phyloP scores from a whole-genome alignment of 306 rosid genomes.

The cucumber (Cucumis sativus) region DNA sequence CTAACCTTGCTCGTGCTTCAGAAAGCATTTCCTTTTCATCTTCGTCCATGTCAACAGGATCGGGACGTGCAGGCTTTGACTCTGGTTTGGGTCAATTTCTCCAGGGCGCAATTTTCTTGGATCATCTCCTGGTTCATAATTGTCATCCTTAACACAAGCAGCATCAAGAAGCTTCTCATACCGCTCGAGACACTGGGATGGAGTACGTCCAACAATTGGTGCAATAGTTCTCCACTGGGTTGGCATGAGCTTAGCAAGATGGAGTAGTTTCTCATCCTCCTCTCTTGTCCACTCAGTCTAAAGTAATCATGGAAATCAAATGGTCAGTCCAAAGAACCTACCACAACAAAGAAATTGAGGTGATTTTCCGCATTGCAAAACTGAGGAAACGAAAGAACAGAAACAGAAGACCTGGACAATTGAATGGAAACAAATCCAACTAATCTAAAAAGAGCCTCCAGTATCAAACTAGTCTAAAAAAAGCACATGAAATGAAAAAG shows the following conservation, averaged over 20 bases:
- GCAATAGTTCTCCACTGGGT: slow-evolving; percentile 97
- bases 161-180: slow-evolving; percentile 92
- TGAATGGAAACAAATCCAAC: background rate
- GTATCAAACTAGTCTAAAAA: background rate
- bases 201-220: slow-evolving; percentile 87
- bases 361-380: background rate
- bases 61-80: slow-evolving; percentile 92
- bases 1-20: slow-evolving; percentile 90
- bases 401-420: background rate
- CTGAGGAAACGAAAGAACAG: background rate
- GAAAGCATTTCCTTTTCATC: slow-evolving; percentile 99
- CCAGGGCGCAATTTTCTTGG: slow-evolving; percentile 89
- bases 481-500: background rate
- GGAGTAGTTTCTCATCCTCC: slow-evolving; percentile 89
- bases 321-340: slow-evolving; percentile 6
- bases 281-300: slow-evolving; percentile 96
- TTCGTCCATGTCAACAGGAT: slow-evolving; percentile 97
- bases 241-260: slow-evolving; percentile 98
- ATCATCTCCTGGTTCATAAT: slow-evolving; percentile 87
- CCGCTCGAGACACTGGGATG: slow-evolving; percentile 83
- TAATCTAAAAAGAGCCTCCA: background rate
- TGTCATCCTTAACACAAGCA: slow-evolving; percentile 88
- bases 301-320: slow-evolving; percentile 10
- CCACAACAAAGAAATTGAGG: background rate
- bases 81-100: slow-evolving; percentile 91